Evolutionary conservation across 2,329 filamentous ascomycete genomes (phyloP).

Genomic region (Hirsutella rhossiliensis): DNA sequence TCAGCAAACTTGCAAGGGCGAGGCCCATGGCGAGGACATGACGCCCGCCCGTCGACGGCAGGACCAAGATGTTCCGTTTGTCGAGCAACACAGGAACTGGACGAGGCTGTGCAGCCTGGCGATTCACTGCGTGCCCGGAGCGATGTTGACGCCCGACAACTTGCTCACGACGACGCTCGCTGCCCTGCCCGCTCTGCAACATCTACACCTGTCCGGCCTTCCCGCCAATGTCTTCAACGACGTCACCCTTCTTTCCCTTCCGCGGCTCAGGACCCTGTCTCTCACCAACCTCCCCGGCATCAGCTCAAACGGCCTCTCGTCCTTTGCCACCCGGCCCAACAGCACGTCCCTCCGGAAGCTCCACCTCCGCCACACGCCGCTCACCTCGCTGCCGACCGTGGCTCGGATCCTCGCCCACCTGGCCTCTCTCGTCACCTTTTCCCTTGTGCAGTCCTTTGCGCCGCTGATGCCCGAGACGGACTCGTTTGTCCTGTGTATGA

Average conservation of each 20-base stretch:
- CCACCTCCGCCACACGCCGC: slow-evolving; percentile 41
- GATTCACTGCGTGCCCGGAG: slow-evolving; percentile 46
- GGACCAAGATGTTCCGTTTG: slow-evolving; percentile 29
- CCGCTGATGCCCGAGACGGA: slow-evolving; percentile 44
- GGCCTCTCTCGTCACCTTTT: slow-evolving; percentile 32
- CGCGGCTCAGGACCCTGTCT: slow-evolving; percentile 40
- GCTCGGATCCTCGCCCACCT: slow-evolving; percentile 49
- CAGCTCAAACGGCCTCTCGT: slow-evolving; percentile 41
- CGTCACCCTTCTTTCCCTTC: slow-evolving; percentile 39
- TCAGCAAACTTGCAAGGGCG: slow-evolving; percentile 12
- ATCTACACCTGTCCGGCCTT: slow-evolving; percentile 47
- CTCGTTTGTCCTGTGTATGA: slow-evolving; percentile 44
- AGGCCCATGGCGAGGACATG: no score
- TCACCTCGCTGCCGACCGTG: slow-evolving; percentile 43
- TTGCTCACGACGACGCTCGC: slow-evolving; percentile 38
- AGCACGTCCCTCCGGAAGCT: slow-evolving; percentile 34
- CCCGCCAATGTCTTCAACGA: slow-evolving; percentile 46
- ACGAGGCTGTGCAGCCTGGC: slow-evolving; percentile 40
- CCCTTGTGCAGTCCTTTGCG: slow-evolving; percentile 40
- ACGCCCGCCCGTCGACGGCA: slow-evolving; percentile 9
- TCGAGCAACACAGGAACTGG: slow-evolving; percentile 43
- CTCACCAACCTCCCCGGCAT: slow-evolving; percentile 45
- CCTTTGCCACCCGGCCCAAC: slow-evolving; percentile 38
- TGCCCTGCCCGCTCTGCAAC: slow-evolving; percentile 40
- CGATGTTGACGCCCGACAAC: slow-evolving; percentile 37